These are phyloP conservation scores for Penicillium fimorum DNA, from an alignment of 495 filamentous ascomycete species.

Conservation along the genomic window DNA sequence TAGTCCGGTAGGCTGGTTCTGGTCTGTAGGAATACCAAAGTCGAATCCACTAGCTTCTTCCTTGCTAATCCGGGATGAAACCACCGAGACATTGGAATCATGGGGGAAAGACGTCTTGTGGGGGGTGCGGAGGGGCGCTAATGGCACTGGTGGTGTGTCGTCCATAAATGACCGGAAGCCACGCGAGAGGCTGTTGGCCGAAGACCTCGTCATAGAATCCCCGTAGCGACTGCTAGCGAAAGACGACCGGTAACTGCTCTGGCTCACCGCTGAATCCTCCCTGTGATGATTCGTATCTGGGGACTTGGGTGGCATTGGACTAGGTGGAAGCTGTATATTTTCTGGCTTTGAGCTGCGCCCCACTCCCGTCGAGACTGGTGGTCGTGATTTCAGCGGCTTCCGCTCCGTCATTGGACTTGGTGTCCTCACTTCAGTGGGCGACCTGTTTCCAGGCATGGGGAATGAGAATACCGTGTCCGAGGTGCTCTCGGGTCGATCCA, in stretches of 20 bases:
- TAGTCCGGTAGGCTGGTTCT: constrained; percentile 9
- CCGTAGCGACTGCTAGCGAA: constrained; percentile 44
- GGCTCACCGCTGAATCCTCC: constrained; percentile 39
- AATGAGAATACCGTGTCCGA: constrained; percentile 65
- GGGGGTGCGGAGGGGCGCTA: constrained; percentile 27
- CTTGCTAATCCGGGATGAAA: constrained; percentile 20
- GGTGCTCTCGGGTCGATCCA: constrained; percentile 36
- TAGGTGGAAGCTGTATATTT: constrained; percentile 28
- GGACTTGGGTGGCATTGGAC: constrained; percentile 28
- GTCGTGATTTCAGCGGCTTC: constrained; percentile 18
- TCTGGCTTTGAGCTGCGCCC: constrained; percentile 19
- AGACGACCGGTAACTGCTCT: constrained; percentile 47
- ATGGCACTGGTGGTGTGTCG: constrained; percentile 41
- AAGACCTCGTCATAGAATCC: constrained; percentile 40
- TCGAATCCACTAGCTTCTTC: constrained; percentile 35
- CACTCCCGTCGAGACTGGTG: constrained; percentile 16
- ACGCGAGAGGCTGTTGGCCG: constrained; percentile 38
- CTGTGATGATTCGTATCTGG: constrained; percentile 27
- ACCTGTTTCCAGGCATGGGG: constrained; percentile 47
- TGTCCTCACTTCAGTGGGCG: constrained; percentile 26
- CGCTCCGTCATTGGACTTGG: constrained; percentile 27
- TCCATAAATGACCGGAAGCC: constrained; percentile 35
- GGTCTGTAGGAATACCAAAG: constrained; percentile 22
- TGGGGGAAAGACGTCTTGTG: constrained; percentile 24
- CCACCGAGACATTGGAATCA: constrained; percentile 28